These are phyloP conservation scores for Clonostachys byssicola DNA, from an alignment of 2,329 filamentous ascomycete species.

Conservation along the genomic window DNA sequence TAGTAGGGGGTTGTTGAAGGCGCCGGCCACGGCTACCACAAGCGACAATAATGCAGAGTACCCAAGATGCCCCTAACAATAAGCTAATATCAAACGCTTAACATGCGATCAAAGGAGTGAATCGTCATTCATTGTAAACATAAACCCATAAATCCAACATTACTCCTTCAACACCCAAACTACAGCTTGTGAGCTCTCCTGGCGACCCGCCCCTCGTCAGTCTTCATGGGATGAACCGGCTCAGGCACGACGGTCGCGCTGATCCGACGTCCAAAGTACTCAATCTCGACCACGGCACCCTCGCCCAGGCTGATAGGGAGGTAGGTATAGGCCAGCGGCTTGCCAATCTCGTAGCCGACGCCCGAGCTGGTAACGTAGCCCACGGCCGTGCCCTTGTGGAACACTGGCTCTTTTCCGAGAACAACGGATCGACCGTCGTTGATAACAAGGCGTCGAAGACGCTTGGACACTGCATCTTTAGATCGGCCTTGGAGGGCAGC, in stretches of 20 bases:
- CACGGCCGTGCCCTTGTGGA: conserved; percentile 32
- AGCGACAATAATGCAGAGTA: no score
- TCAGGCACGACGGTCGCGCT: conserved; percentile 47
- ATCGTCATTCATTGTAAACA: background rate
- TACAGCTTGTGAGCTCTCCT: background rate
- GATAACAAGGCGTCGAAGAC: conserved; percentile 45
- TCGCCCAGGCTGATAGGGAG: conserved; percentile 39
- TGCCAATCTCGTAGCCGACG: conserved; percentile 55
- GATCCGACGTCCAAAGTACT: conserved; percentile 55
- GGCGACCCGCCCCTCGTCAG: background rate
- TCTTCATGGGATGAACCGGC: conserved; percentile 17
- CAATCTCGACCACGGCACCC: conserved; percentile 50
- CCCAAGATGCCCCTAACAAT: no score
- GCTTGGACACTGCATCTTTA: conserved; percentile 21
- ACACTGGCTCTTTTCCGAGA: conserved; percentile 60
- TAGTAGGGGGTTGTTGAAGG: no score
- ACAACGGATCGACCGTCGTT: conserved; percentile 53
- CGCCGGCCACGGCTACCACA: no score
- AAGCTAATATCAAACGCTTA: no score
- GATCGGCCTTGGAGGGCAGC: conserved; percentile 37
- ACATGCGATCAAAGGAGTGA: background rate
- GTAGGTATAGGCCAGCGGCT: conserved; percentile 56
- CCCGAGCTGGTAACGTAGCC: conserved; percentile 59
- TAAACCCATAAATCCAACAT: background rate
- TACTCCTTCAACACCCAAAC: background rate